Conservation (phyloP, 2,329 filamentous ascomycete genomes). For the Colletotrichum sp. region DNA sequence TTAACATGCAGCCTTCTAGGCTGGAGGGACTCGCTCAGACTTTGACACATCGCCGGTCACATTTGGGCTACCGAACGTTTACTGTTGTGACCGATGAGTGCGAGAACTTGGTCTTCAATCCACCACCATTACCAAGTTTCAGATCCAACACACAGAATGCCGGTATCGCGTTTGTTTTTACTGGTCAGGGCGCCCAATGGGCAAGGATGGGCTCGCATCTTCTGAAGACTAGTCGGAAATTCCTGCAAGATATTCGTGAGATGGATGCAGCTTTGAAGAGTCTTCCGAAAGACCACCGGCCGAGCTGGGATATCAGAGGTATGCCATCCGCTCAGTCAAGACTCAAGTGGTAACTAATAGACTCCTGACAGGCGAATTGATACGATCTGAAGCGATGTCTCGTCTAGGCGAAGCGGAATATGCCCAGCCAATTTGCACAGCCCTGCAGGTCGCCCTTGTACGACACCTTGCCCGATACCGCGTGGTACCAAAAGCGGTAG, state of each 20-base stretch:
- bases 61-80: conserved; percentile 27
- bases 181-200: conserved; percentile 52
- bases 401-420: conserved; percentile 24
- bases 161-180: conserved; percentile 36
- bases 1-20: conserved; percentile 1
- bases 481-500: conserved; percentile 32
- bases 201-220: conserved; percentile 40
- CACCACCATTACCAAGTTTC: conserved; percentile 13
- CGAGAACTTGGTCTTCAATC: conserved; percentile 25
- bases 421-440: conserved; percentile 57
- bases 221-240: conserved; percentile 7
- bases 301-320: conserved; percentile 24
- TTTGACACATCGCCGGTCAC: conserved; percentile 29
- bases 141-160: neutral
- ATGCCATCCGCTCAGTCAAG: neutral
- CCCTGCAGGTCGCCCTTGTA: conserved; percentile 53
- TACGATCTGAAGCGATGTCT: neutral
- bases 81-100: conserved; percentile 17
- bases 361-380: neutral
- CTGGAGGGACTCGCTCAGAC: conserved; percentile 31
- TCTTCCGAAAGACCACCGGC: conserved; percentile 27
- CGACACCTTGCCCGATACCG: conserved; percentile 33
- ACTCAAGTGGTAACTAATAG: neutral
- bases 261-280: conserved; percentile 18
- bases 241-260: conserved; percentile 7